phyloP scores from a whole-genome alignment of 331 rosid genomes.

The Phaseolus coccineus region DNA sequence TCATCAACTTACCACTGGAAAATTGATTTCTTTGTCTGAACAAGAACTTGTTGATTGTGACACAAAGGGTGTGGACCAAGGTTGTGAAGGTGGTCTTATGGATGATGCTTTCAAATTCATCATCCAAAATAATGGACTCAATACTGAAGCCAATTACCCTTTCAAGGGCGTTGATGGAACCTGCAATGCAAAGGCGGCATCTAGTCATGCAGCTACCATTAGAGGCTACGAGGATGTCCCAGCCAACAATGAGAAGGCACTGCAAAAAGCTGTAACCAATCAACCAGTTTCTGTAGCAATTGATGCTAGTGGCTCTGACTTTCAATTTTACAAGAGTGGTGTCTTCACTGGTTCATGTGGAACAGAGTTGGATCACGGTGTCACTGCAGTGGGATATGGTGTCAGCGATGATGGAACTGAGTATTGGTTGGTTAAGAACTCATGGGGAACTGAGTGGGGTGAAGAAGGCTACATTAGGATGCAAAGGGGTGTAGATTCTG shows the following conservation, averaged over 20 bases:
- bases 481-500: no score
- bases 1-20: conserved; percentile 40
- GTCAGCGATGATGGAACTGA: not conserved
- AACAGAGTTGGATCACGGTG: conserved; percentile 59
- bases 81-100: no score
- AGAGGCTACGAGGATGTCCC: conserved; percentile 59
- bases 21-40: conserved; percentile 55
- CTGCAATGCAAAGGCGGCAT: conserved; percentile 50
- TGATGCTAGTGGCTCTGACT: conserved; percentile 57
- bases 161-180: conserved; percentile 50
- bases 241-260: conserved; percentile 50
- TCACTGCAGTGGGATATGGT: conserved; percentile 60
- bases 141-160: conserved; percentile 44
- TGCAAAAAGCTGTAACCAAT: conserved; percentile 57
- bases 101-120: no score
- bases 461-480: no score
- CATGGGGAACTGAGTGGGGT: not conserved
- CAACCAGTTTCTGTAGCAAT: conserved; percentile 70
- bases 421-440: not conserved
- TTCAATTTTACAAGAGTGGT: conserved; percentile 56
- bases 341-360: conserved; percentile 61
- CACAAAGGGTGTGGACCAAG: no score
- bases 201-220: conserved; percentile 49
- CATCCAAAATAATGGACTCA: no score
- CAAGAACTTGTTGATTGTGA: conserved; percentile 48